Conservation (phyloP, 257 asterid genomes). For the Phtheirospermum japonicum region DNA sequence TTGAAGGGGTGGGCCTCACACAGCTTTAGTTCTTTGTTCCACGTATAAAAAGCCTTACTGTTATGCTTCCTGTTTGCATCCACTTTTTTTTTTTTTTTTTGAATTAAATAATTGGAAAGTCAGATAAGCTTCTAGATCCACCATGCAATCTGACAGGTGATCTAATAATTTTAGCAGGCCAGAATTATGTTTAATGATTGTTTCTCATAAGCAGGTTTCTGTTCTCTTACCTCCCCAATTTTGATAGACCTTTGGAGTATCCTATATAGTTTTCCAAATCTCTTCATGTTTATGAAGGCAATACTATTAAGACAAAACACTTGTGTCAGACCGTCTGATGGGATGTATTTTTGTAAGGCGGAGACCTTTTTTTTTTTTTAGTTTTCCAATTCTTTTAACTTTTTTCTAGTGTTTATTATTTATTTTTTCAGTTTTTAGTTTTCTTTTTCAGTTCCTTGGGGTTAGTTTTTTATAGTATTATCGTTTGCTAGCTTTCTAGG, state of each 20-base stretch:
- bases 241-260: neutral
- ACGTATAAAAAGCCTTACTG: neutral
- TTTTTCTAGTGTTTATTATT: too few relatives aligned
- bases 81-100: too few relatives aligned
- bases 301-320: too few relatives aligned
- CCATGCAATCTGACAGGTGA: neutral
- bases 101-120: neutral
- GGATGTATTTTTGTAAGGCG: too few relatives aligned
- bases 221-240: constrained; percentile 4
- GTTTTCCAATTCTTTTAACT: too few relatives aligned
- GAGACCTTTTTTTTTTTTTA: too few relatives aligned
- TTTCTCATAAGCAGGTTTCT: constrained; percentile 8
- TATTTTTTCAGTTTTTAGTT: too few relatives aligned
- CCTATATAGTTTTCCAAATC: neutral
- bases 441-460: too few relatives aligned
- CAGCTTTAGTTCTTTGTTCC: neutral
- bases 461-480: too few relatives aligned
- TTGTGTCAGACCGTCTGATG: too few relatives aligned
- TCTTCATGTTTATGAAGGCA: neutral
- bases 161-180: neutral
- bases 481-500: too few relatives aligned
- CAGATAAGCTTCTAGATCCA: constrained; percentile 16
- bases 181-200: neutral
- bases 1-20: neutral
- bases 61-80: constrained; percentile 7